Evolutionary conservation across 202 grass and related monocot genomes (phyloP).

Genomic region (Setaria italica): DNA sequence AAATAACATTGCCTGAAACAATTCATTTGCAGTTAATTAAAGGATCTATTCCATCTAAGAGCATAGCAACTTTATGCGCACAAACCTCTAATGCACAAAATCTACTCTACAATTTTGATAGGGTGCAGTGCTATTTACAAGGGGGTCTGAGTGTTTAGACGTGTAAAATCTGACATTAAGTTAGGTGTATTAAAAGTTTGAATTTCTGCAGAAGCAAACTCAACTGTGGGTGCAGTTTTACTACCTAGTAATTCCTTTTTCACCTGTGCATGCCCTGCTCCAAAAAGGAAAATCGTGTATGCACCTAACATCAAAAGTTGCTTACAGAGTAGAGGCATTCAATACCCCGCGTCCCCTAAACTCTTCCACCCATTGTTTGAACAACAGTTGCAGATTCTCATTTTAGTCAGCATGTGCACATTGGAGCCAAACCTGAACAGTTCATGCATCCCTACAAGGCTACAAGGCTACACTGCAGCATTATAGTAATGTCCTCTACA

Average conservation of each 20-base stretch:
- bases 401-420: background rate
- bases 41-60: background rate
- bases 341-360: background rate
- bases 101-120: constrained; percentile 1
- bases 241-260: background rate
- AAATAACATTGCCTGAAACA: background rate
- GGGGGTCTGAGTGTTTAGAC: background rate
- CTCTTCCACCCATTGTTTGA: background rate
- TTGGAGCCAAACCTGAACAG: background rate
- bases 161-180: background rate
- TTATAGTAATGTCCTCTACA: background rate
- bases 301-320: background rate
- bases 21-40: background rate
- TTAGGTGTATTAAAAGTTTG: background rate
- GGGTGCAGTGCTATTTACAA: background rate
- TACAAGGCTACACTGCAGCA: background rate
- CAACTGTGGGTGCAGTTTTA: background rate
- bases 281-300: background rate
- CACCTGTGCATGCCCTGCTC: background rate
- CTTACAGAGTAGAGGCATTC: background rate
- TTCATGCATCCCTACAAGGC: background rate
- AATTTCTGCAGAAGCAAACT: background rate
- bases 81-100: constrained; percentile 2
- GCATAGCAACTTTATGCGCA: background rate
- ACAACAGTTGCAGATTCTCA: background rate